Conservation (phyloP, 805 yeast genomes). For the Candida ortonii region DNA sequence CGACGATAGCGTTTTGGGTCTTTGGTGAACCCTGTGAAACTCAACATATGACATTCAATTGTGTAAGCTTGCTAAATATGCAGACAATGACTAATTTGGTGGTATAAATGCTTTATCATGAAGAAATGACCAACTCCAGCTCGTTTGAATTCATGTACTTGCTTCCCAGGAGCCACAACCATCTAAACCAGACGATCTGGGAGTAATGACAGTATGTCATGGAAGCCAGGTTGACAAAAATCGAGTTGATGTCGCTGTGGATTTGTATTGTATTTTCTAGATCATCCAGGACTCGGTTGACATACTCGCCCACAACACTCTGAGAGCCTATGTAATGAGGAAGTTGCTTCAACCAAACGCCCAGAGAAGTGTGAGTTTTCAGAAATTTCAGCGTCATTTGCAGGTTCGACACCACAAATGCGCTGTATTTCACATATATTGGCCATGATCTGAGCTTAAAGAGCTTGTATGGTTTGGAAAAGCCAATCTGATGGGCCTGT, state of each 20-base stretch:
- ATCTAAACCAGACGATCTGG: conserved; percentile 95
- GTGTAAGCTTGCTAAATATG: not conserved
- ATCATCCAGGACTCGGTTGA: too few relatives aligned
- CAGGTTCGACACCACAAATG: conserved; percentile 40
- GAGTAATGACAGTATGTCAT: conserved; percentile 81
- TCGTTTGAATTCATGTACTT: conserved; percentile 78
- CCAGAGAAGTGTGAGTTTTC: conserved; percentile 3
- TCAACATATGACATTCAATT: too few relatives aligned
- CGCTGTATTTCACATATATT: conserved; percentile 45
- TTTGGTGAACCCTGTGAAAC: conserved; percentile 21
- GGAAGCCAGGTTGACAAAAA: conserved; percentile 52
- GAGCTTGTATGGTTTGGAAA: conserved; percentile 12
- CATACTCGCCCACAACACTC: not conserved
- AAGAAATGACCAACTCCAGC: conserved; percentile 35
- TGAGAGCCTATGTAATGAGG: not conserved
- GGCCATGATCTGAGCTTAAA: conserved; percentile 34
- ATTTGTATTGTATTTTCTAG: conserved; percentile 33
- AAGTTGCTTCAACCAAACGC: not conserved
- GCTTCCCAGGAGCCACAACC: conserved; percentile 78
- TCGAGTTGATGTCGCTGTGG: conserved; percentile 38
- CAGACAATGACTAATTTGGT: not conserved
- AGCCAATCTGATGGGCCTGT: not conserved
- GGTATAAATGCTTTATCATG: not conserved
- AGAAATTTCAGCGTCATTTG: conserved; percentile 31
- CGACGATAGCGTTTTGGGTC: conserved; percentile 28